Conservation (phyloP, 768 basidiomycete species). For the Hysterangium stoloniferum region DNA sequence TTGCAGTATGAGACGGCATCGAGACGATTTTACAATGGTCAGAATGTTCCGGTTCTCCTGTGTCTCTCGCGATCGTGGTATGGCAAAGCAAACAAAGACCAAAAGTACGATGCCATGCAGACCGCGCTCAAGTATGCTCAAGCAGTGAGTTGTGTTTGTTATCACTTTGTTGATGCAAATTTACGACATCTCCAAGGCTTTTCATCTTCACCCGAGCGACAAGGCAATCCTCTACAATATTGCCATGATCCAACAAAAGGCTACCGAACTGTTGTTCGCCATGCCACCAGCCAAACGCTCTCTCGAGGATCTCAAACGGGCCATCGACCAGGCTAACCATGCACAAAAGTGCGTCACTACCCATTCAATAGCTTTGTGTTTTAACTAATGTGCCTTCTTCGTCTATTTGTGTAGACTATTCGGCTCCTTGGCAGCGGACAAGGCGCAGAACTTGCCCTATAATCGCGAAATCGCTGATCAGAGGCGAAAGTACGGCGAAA, state of each 20-base stretch:
- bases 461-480: slow-evolving; percentile 83
- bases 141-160: slow-evolving; percentile 37
- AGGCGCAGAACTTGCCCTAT: slow-evolving; percentile 66
- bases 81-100: slow-evolving; percentile 86
- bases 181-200: slow-evolving; percentile 48
- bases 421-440: slow-evolving; percentile 71
- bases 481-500: slow-evolving; percentile 83
- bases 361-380: background rate
- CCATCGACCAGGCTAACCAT: slow-evolving; percentile 72
- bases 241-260: slow-evolving; percentile 97
- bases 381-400: background rate
- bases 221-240: slow-evolving; percentile 92
- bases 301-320: slow-evolving; percentile 68
- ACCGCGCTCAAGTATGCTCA: slow-evolving; percentile 82
- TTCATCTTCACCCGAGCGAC: slow-evolving; percentile 78
- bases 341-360: slow-evolving; percentile 70
- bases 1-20: slow-evolving; percentile 88
- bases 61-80: slow-evolving; percentile 93
- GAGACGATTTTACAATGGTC: slow-evolving; percentile 62
- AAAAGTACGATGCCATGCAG: slow-evolving; percentile 72
- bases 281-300: slow-evolving; percentile 69
- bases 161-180: background rate
- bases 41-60: slow-evolving; percentile 67
- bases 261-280: slow-evolving; percentile 80
- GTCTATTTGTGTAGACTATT: slow-evolving; percentile 52